phyloP scores from a whole-genome alignment of 371 early-diverging fungal genomes.

The Apophysomyces trapeziformis region DNA sequence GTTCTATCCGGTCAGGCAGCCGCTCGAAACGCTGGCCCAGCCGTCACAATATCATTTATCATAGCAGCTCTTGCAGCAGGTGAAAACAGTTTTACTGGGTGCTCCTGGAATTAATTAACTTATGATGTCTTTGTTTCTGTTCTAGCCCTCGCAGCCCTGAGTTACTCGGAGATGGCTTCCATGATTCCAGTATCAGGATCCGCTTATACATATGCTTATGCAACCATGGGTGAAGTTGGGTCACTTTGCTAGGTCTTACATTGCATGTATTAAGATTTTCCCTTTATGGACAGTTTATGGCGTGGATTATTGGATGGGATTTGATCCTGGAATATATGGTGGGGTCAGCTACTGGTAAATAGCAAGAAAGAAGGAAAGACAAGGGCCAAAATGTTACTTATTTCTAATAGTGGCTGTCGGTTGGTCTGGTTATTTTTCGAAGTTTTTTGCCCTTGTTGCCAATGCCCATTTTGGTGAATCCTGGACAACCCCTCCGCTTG shows the following conservation, averaged over 20 bases:
- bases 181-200: constrained; percentile 87
- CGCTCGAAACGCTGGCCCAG: constrained; percentile 78
- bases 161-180: constrained; percentile 83
- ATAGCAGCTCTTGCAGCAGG: constrained; percentile 75
- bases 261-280: too few species aligned
- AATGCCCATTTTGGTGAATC: constrained; percentile 39
- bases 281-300: constrained; percentile 49
- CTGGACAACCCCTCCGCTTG: constrained; percentile 68
- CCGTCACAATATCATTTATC: constrained; percentile 77
- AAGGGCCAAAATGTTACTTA: background rate
- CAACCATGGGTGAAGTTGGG: constrained; percentile 76
- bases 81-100: constrained; percentile 6
- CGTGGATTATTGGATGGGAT: constrained; percentile 88
- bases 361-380: constrained; percentile 5
- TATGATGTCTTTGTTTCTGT: too few species aligned
- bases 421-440: constrained; percentile 80
- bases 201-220: constrained; percentile 83
- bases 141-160: constrained; percentile 71
- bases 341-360: constrained; percentile 68
- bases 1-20: constrained; percentile 78
- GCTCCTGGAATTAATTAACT: background rate
- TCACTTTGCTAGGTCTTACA: too few species aligned
- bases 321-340: constrained; percentile 84
- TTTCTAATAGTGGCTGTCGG: constrained; percentile 54
- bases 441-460: constrained; percentile 69